Conservation (phyloP, 768 basidiomycete genomes). For the Suillus lakei region DNA sequence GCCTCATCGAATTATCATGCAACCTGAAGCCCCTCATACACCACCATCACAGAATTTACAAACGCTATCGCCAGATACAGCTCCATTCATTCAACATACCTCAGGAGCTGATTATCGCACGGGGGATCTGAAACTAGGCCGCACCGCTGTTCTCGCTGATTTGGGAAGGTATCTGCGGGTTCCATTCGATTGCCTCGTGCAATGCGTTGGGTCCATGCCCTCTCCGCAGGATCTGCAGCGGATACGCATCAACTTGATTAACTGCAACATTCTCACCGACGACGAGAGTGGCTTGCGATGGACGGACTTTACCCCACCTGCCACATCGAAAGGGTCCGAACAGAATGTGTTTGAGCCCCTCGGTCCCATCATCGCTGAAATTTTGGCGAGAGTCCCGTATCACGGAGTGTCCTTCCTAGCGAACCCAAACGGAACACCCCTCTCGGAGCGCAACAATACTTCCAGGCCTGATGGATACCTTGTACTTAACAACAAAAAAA, state of each 20-base stretch:
- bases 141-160: no score
- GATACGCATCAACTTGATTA: not conserved
- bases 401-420: not conserved
- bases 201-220: not conserved
- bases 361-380: not conserved
- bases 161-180: not conserved
- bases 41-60: not conserved
- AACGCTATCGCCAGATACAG: not conserved
- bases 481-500: not conserved
- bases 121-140: not conserved
- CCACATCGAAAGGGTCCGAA: not conserved
- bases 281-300: not conserved
- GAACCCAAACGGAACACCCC: not conserved
- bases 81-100: not conserved
- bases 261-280: not conserved
- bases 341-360: not conserved
- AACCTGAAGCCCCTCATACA: no score
- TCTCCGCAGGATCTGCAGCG: not conserved
- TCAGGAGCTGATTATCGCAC: not conserved
- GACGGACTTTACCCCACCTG: not conserved
- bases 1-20: no score
- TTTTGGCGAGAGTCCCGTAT: not conserved
- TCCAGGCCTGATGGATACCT: not conserved
- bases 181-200: not conserved
- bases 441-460: not conserved